phyloP scores from a whole-genome alignment of 106 monocot genomes.

The Gastrodia elata region DNA sequence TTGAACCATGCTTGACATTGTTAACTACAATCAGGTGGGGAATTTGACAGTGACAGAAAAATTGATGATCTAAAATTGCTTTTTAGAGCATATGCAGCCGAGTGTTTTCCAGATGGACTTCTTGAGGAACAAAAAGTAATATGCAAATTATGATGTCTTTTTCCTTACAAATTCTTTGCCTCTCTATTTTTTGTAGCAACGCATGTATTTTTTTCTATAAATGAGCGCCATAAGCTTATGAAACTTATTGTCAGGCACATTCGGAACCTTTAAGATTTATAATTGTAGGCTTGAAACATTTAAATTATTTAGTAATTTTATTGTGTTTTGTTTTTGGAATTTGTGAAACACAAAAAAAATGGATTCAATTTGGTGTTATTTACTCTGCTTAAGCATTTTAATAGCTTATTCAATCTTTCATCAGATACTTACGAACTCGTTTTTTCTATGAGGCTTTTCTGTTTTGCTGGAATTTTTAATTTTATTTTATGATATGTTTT shows the following conservation, averaged over 20 bases:
- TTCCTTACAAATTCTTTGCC: not conserved
- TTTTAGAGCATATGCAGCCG: conserved; percentile 67
- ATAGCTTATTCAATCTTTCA: not conserved
- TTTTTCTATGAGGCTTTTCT: not conserved
- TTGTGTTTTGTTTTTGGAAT: not conserved
- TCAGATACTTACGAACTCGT: not conserved
- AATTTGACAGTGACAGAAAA: conserved; percentile 71
- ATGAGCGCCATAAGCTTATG: not conserved
- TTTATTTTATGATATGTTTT: no score
- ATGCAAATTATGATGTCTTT: not conserved
- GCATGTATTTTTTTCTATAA: not conserved
- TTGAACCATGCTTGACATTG: not conserved
- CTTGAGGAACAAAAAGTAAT: conserved; percentile 67
- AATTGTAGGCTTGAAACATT: not conserved
- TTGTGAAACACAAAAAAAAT: not conserved
- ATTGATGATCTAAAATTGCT: conserved; percentile 76
- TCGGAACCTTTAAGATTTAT: not conserved
- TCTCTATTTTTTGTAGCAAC: not conserved
- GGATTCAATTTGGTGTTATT: not conserved
- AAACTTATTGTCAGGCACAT: not conserved
- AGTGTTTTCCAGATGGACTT: conserved; percentile 54
- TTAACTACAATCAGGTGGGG: conserved; percentile 48
- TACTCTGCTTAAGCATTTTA: not conserved
- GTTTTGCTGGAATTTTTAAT: not conserved
- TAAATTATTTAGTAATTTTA: not conserved